phyloP scores from a whole-genome alignment of 257 asterid genomes.

The Galeopsis tetrahit region DNA sequence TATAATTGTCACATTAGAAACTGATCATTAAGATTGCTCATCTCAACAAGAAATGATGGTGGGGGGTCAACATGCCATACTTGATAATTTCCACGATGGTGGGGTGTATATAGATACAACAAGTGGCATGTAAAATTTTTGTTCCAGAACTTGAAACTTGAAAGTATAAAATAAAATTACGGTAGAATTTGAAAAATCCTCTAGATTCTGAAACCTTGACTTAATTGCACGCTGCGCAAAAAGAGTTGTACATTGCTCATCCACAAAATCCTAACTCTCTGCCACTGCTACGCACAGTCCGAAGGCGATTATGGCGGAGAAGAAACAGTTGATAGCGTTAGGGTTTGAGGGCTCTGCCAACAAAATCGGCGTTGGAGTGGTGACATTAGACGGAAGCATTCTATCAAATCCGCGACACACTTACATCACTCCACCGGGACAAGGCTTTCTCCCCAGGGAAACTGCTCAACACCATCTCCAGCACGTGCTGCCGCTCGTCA shows the following conservation, averaged over 20 bases:
- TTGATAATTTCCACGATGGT: too few relatives aligned
- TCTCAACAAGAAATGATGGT: too few relatives aligned
- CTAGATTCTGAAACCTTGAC: too few relatives aligned
- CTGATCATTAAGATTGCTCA: not conserved
- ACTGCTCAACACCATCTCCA: slow-evolving; percentile 95
- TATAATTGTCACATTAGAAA: not conserved
- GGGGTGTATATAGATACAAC: too few relatives aligned
- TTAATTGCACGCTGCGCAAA: too few relatives aligned
- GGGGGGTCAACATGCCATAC: too few relatives aligned
- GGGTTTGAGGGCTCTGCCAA: slow-evolving; percentile 96
- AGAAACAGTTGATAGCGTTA: slow-evolving; percentile 61
- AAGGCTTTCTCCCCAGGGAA: slow-evolving; percentile 94
- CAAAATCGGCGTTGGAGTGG: slow-evolving; percentile 87
- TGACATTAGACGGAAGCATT: slow-evolving; percentile 72
- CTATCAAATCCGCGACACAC: slow-evolving; percentile 95
- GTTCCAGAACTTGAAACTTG: too few relatives aligned
- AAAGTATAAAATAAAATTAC: too few relatives aligned
- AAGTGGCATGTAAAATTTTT: too few relatives aligned
- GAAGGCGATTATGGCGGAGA: slow-evolving; percentile 45
- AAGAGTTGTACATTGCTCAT: too few relatives aligned
- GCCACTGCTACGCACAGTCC: not conserved
- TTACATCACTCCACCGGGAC: slow-evolving; percentile 98
- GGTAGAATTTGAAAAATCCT: too few relatives aligned
- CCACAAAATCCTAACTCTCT: not conserved
- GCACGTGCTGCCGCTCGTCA: slow-evolving; percentile 76